phyloP scores from a whole-genome alignment of 208 protist genomes.

The Trypanosoma avium region DNA sequence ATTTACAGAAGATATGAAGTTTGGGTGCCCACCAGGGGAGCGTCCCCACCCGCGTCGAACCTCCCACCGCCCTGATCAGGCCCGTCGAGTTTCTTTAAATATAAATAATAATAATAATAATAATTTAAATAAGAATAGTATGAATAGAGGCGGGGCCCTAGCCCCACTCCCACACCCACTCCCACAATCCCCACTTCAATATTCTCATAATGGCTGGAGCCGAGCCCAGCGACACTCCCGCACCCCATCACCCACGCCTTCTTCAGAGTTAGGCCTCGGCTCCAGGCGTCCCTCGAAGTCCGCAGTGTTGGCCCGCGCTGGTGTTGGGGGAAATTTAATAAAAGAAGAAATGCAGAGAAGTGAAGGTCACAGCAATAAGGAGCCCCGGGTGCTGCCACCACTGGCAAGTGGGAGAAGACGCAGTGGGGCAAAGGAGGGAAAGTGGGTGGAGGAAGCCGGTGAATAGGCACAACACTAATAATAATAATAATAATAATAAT shows the following conservation, averaged over 20 bases:
- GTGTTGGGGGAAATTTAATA: neutral
- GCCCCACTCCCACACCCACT: too few relatives aligned
- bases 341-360: neutral
- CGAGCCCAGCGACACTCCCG: neutral
- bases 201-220: too few relatives aligned
- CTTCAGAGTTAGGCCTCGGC: neutral
- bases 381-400: neutral
- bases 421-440: neutral
- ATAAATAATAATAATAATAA: neutral
- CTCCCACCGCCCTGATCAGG: too few relatives aligned
- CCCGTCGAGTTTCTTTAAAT: too few relatives aligned
- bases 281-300: neutral
- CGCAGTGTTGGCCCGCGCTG: neutral
- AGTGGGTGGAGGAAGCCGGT: too few relatives aligned
- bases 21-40: too few relatives aligned
- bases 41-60: neutral
- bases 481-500: conserved; percentile 2
- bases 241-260: neutral
- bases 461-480: neutral
- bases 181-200: too few relatives aligned
- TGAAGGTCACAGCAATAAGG: neutral
- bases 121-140: neutral
- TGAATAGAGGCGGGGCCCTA: too few relatives aligned
- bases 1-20: neutral
- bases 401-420: neutral